phyloP scores from a whole-genome alignment of 441 rosid species.

The Raphanus hybrid region DNA sequence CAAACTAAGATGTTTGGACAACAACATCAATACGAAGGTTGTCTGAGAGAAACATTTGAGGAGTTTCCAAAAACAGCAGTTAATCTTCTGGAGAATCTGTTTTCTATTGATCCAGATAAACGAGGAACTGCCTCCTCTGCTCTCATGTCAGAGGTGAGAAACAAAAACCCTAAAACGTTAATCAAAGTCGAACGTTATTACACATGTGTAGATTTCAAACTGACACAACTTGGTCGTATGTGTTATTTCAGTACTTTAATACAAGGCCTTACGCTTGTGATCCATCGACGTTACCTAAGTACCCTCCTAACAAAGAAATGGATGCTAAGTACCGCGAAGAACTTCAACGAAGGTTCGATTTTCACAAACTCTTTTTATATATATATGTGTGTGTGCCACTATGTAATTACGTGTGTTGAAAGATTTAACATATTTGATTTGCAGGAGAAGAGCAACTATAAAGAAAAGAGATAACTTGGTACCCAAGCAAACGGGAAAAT shows the following conservation, averaged over 20 bases:
- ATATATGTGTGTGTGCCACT: background rate
- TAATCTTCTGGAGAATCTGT: constrained; percentile 66
- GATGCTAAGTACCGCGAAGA: constrained; percentile 89
- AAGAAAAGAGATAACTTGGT: constrained; percentile 55
- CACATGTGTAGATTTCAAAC: background rate
- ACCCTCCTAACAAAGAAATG: constrained; percentile 91
- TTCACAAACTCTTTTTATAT: constrained; percentile 24
- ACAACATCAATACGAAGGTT: constrained; percentile 70
- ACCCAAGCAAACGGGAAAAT: constrained; percentile 52
- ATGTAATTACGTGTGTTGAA: background rate
- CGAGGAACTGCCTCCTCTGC: constrained; percentile 92
- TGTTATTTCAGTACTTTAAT: constrained; percentile 66
- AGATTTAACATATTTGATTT: constrained; percentile 14
- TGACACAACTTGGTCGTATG: background rate
- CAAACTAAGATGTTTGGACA: constrained; percentile 76
- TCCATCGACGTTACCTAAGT: constrained; percentile 89
- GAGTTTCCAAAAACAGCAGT: constrained; percentile 58
- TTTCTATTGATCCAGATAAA: constrained; percentile 74
- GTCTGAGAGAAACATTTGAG: constrained; percentile 68
- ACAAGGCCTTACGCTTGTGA: constrained; percentile 79
- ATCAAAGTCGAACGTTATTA: background rate
- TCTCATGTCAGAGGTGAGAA: constrained; percentile 68
- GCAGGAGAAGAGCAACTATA: constrained; percentile 66
- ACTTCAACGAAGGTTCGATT: constrained; percentile 55
- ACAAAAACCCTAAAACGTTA: background rate